Conservation (phyloP, 495 filamentous ascomycete species). For the Chaetomium cochliodes region DNA sequence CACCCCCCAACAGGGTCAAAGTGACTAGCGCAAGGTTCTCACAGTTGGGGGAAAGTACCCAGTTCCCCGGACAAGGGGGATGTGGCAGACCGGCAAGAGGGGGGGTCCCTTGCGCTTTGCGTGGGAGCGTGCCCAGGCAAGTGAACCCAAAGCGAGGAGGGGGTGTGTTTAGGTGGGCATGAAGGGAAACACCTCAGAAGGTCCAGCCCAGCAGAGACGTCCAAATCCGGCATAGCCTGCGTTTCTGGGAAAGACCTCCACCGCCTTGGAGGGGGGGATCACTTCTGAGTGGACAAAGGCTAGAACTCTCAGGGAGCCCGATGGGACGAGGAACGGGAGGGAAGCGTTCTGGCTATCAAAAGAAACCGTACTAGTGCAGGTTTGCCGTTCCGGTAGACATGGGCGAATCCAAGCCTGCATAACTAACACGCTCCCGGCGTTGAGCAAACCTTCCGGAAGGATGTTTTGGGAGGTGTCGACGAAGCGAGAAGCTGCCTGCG, state of each 20-base stretch:
- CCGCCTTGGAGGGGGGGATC: neutral
- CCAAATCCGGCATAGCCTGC: constrained; percentile 28
- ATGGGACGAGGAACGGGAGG: neutral
- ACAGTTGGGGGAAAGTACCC: constrained; percentile 2
- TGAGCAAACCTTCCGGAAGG: neutral
- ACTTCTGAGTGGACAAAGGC: constrained; percentile 2
- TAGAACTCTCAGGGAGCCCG: neutral
- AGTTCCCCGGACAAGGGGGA: constrained; percentile 11
- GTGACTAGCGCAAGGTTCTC: constrained; percentile 7
- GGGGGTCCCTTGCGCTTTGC: constrained; percentile 3
- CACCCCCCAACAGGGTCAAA: neutral
- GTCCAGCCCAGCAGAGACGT: constrained; percentile 19
- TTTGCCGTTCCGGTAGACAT: constrained; percentile 5
- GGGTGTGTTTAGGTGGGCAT: constrained; percentile 5
- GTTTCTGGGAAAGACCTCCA: constrained; percentile 14
- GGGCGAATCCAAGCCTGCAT: neutral
- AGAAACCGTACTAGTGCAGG: constrained; percentile 4
- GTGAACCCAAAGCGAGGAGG: neutral
- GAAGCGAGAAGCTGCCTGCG: neutral
- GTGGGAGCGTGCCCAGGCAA: neutral
- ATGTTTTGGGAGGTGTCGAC: neutral
- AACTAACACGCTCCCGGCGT: neutral
- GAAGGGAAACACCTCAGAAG: constrained; percentile 12
- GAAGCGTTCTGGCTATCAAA: neutral
- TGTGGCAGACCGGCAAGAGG: constrained; percentile 2